Evolutionary conservation across 352 stramenopile genomes (phyloP), one percentile per base, ranked within the genome.

Genomic region (Phytopythium sindhum): DNA sequence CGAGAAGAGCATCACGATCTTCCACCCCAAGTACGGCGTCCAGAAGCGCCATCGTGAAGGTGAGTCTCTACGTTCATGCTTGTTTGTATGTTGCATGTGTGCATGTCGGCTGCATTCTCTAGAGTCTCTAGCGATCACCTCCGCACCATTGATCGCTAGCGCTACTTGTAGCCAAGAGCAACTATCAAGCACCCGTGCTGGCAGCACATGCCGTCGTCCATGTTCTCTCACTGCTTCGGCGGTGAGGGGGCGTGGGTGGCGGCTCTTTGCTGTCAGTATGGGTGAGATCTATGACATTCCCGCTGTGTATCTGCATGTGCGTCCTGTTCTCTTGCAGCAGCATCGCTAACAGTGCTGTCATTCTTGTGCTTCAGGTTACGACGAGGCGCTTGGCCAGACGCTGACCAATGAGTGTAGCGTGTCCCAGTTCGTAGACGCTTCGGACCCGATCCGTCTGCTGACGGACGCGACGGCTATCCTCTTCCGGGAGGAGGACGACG

Each of bases 1-100:
- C 39, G 82, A 95, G 61, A 93, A 96, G 71, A 88, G 80, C 21
- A 88, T 99, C 31, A 98, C 91, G 28, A 97, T 99, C 63, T 99
- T 99, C 74, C 95, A 99, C 74, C 98, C 98, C 64, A 98, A 99
- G 70, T 99, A 97, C 63, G 91, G 95, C 12, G 88, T 98, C 62
- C 84, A 96, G 44, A 98, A 98, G 68, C 88, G 96, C 19, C 88
- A 98, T 65, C 90, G 98, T 68, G 88, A 97, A 86, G 85, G 88
- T 95, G 56, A 23, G 56, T 61, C 33, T 10, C 26, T 21, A 4
- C 26, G n/a, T n/a, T n/a, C n/a, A n/a, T 54, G 12, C 15, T 4
- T 55, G 7, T 55, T 9, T 39, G 0, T 39, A 17, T 24, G 67
- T 21, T 70, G 44, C 55, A n/a, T 73, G 37, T 77, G 10, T 76